Evolutionary conservation across 768 basidiomycete genomes (phyloP), one percentile per base, ranked within the genome.

Genomic region (Amanita thiersii): DNA sequence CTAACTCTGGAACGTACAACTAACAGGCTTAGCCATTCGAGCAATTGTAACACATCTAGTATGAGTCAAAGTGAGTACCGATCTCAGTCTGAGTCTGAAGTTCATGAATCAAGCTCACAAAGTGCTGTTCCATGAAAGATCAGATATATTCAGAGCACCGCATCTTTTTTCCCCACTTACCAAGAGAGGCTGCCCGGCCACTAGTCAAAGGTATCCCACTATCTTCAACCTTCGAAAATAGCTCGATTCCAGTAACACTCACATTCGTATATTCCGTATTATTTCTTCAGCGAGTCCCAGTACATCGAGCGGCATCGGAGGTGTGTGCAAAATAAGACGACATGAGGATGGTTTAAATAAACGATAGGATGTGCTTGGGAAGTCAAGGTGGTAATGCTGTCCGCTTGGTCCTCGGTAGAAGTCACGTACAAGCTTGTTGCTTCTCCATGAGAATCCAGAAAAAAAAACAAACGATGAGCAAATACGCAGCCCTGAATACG

Each of bases 21-120:
- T 37, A 46, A 57, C 56, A 47, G 46, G 12, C 45, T 29, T 33
- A 57, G 25, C 56, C 56, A 57, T 47, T 57, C 56, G 47, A 48
- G 54, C 2, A 57, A 24, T 34, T 54, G 54, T 18, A 57, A 26
- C 4, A 46, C 46, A 39, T 54, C 53, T 51, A 19, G 5, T 11
- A 31, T 12, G 5, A 30, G 14, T 20, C n/a, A n/a, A n/a, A n/a
- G n/a, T n/a, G n/a, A n/a, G 37, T 18, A 29, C 30, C 11, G 18
- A 17, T 10, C 20, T 9, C 29, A 12, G 9, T 14, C 6, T 11
- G 19, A 10, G 6, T 10, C 15, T 9, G 17, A 18, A 29, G 29
- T 12, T 11, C n/a, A 7, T 28, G 15, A 19, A 29, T 21, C 14
- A 30, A 9, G 31, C 39, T 40, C 21, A 18, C 39, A 40, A 20